phyloP scores from a whole-genome alignment of 305 asterid genomes.

The Ruellia speciosa region DNA sequence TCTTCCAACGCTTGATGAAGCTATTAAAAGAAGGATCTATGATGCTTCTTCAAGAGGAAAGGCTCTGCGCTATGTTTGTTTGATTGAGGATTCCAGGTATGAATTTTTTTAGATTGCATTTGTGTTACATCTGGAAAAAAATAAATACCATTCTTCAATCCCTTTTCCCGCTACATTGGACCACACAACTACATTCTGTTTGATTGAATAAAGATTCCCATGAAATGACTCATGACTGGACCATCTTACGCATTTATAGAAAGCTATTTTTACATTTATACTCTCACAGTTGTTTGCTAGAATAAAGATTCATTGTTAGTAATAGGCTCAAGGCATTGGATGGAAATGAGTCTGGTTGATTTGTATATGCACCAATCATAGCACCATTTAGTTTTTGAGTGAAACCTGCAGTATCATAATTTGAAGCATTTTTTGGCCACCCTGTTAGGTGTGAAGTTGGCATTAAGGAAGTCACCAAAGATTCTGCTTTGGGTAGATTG shows the following conservation, averaged over 20 bases:
- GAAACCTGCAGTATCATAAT: neutral
- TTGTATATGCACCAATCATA: neutral
- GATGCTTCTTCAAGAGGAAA: slow-evolving; percentile 72
- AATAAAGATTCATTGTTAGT: neutral
- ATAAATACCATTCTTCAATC: no score
- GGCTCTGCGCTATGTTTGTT: slow-evolving; percentile 80
- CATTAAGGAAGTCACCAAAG: slow-evolving; percentile 73
- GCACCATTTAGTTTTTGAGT: neutral
- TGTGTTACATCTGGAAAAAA: neutral
- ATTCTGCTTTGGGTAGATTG: slow-evolving; percentile 79
- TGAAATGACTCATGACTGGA: neutral
- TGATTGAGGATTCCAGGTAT: slow-evolving; percentile 70
- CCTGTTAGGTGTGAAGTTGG: slow-evolving; percentile 76
- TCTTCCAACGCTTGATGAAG: slow-evolving; percentile 65
- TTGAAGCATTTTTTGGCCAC: slow-evolving; percentile 6
- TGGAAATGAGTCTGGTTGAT: neutral
- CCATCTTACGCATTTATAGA: neutral
- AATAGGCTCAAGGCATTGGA: neutral
- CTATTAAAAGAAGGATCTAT: slow-evolving; percentile 41
- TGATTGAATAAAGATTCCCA: neutral
- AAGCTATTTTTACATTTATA: no score
- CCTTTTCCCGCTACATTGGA: no score
- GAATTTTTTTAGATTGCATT: neutral
- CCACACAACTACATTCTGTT: no score
- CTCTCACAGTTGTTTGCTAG: no score